Percentiles rank a stretch among this genome's conserved stretches.
These are phyloP conservation scores for Hypoxylon sp. DNA, from an alignment of 2,329 filamentous ascomycete species.

Conservation along the genomic window DNA sequence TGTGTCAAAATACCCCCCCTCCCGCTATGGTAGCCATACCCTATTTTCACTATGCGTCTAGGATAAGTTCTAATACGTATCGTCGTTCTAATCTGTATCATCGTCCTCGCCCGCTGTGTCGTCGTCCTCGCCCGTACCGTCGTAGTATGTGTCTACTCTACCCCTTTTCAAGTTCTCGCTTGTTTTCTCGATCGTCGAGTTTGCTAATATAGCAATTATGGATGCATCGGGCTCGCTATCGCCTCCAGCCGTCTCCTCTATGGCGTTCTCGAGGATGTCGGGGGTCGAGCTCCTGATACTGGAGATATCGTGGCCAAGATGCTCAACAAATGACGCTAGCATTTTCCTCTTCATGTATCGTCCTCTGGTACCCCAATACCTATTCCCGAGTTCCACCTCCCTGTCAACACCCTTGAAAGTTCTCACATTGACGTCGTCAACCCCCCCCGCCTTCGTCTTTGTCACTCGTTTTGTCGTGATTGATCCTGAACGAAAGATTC, in stretches of 20 bases:
- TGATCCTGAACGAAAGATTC: background rate
- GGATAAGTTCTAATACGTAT: too few species aligned
- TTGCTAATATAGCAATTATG: constrained; percentile 1
- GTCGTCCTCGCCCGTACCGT: background rate
- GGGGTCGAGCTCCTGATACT: background rate
- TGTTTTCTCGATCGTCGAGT: background rate
- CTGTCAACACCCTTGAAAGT: background rate
- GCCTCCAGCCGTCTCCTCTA: background rate
- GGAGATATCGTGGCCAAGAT: constrained; percentile 2
- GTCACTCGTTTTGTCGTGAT: background rate
- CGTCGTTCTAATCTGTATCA: background rate
- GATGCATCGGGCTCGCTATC: background rate
- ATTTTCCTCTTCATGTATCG: constrained; percentile 5
- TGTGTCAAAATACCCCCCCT: too few species aligned
- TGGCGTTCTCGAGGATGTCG: background rate
- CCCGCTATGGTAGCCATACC: too few species aligned
- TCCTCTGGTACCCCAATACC: constrained; percentile 11
- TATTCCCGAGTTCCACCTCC: constrained; percentile 10
- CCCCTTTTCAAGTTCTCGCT: background rate
- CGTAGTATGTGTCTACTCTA: background rate
- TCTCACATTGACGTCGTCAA: background rate
- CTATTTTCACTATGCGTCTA: too few species aligned
- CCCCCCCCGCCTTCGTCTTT: background rate
- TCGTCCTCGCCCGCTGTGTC: too few species aligned
- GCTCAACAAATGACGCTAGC: constrained; percentile 3